A percentile compares a stretch with the other conserved stretches of the same genome.
Evolutionary conservation across 1,139 yeast genomes (phyloP).

Genomic region (Lodderomyces pseudojiufengensis): DNA sequence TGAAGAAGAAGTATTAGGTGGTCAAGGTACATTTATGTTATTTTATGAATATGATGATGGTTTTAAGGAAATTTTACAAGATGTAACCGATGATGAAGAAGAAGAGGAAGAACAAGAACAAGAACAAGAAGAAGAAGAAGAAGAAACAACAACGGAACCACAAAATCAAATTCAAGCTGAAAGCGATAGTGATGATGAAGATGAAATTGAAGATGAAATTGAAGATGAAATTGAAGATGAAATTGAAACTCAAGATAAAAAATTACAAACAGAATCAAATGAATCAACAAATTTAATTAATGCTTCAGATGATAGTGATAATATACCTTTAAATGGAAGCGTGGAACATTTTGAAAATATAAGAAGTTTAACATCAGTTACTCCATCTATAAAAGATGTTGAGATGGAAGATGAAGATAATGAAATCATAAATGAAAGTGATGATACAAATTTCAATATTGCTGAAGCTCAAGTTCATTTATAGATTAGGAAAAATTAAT

Average conservation of each 20-base stretch:
- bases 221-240: background rate
- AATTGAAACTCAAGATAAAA: background rate
- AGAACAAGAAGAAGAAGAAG: conserved; percentile 7
- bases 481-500: too few species aligned
- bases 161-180: background rate
- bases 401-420: background rate
- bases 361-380: background rate
- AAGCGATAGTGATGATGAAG: conserved; percentile 1
- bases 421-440: background rate
- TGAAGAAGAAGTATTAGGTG: conserved; percentile 72
- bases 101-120: conserved; percentile 25
- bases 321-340: too few species aligned
- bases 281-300: background rate
- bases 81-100: conserved; percentile 32
- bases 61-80: conserved; percentile 28
- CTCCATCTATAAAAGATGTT: conserved; percentile 1
- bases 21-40: conserved; percentile 90
- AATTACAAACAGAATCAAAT: background rate
- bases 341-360: background rate
- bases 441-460: conserved; percentile 9
- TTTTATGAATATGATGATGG: conserved; percentile 66
- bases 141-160: conserved; percentile 15
- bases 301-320: background rate
- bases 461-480: conserved; percentile 20
- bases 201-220: conserved; percentile 1